A percentile compares a stretch with the other conserved stretches of the same genome.
Conservation (phyloP, 2,329 filamentous ascomycete species). For the Pochonia chlamydosporia region DNA sequence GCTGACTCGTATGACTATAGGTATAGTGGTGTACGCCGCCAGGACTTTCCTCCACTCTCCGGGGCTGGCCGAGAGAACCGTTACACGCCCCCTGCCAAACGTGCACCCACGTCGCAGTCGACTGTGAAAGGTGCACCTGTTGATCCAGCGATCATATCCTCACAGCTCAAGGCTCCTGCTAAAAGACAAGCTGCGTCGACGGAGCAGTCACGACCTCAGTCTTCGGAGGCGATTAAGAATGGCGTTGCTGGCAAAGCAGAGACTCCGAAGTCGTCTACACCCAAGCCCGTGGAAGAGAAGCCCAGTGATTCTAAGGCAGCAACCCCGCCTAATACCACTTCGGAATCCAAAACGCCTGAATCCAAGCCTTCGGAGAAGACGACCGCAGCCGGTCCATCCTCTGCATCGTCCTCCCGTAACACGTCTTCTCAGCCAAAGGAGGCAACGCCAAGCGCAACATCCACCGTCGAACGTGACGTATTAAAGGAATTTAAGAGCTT, state of each 20-base stretch:
- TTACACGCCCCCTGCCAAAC: constrained; percentile 85
- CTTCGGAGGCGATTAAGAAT: constrained; percentile 23
- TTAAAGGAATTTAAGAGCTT: constrained; percentile 60
- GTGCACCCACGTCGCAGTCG: constrained; percentile 68
- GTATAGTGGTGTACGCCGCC: constrained; percentile 86
- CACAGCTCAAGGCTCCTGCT: constrained; percentile 56
- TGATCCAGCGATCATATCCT: constrained; percentile 85
- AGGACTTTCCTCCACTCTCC: constrained; percentile 63
- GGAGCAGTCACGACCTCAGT: constrained; percentile 19
- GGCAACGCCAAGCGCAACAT: constrained; percentile 36
- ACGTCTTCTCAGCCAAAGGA: constrained; percentile 34
- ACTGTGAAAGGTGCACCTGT: constrained; percentile 72
- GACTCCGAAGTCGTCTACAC: constrained; percentile 18
- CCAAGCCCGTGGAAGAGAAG: constrained; percentile 26
- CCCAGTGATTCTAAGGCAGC: constrained; percentile 22
- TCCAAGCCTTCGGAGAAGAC: constrained; percentile 19
- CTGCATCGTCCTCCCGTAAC: constrained; percentile 32
- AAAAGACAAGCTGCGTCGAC: constrained; percentile 27
- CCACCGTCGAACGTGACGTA: constrained; percentile 57
- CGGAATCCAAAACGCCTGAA: constrained; percentile 25
- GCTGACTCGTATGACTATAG: constrained; percentile 33
- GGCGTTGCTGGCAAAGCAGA: constrained; percentile 22
- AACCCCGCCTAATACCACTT: background rate
- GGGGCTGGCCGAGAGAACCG: constrained; percentile 49
- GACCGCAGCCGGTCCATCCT: constrained; percentile 23